Evolutionary conservation across 345 rosid genomes (phyloP), one percentile per base, ranked within the genome.

Genomic region (Moricandia moricandioides): DNA sequence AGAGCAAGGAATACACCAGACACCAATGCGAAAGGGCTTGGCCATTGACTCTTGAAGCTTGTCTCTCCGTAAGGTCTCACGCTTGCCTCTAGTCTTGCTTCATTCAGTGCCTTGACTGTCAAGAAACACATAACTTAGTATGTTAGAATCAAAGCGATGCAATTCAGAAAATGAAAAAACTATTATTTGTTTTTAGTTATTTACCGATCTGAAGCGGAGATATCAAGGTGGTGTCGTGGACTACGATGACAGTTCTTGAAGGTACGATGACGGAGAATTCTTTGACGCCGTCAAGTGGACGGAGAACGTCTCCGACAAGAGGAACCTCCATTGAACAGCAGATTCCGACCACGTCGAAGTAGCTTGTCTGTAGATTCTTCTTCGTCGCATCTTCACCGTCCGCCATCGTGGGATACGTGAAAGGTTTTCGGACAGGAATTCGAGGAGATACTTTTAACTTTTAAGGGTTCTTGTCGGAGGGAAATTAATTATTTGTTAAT

Each of bases 291-390:
- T 85, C 81, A 9, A 89, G 81, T 0, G 90, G 82, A 31, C 83
- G 82, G 57, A 91, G 85, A 31, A 89, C 72, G 51, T 78, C 89
- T 64, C 88, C 96, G 0, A 93, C 71, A 21, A 89, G 35, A 27
- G 96, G 83, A 65, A 89, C 85, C 83, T 93, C 98, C 4, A 95
- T 89, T 1, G 98, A 80, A 70, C 98, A 93, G 74, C 97, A 93
- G 0, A 93, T 68, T 2, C 97, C 98, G 43, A 89, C 43, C 5
- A 91, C 96, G 45, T 93, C 98, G 43, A 89, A 88, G 75, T 93
- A 91, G 77, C 93, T 93, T 49, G 88, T 93, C 79, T 88, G 86
- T 37, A 65, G 33, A 74, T 82, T 86, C 34, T 27, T 65, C 31
- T 26, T 52, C 69, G 16, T 56, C 27, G 64, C 2, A 17, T 70